phyloP scores from a whole-genome alignment of 768 basidiomycete genomes.

The Tulasnella sp. region DNA sequence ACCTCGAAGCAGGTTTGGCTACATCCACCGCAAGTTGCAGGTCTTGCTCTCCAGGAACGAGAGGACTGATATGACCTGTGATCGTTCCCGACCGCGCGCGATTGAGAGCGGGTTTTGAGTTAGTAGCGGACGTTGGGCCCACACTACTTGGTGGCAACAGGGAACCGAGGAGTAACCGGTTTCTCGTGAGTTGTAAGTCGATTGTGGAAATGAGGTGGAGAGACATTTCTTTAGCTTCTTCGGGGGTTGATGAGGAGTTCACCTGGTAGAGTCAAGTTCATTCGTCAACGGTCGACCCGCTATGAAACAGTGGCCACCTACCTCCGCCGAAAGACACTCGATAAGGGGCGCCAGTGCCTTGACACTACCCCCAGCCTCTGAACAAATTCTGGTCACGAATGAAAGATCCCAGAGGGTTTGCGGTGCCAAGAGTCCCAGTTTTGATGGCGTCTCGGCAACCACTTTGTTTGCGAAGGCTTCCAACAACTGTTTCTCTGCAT shows the following conservation, averaged over 20 bases:
- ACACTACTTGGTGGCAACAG: slow-evolving; percentile 19
- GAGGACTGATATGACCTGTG: slow-evolving; percentile 50
- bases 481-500: slow-evolving; percentile 29
- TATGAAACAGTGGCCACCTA: not conserved
- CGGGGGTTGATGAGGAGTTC: not conserved
- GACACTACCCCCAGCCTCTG: slow-evolving; percentile 20
- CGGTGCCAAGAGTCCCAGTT: slow-evolving; percentile 20
- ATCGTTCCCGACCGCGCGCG: slow-evolving; percentile 40
- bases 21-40: slow-evolving; percentile 51
- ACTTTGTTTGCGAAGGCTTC: slow-evolving; percentile 25
- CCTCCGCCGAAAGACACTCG: not conserved
- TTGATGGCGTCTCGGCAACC: not conserved
- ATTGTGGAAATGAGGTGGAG: slow-evolving; percentile 5
- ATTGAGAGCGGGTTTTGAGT: not conserved
- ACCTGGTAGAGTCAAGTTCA: not conserved
- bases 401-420: slow-evolving; percentile 25
- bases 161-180: slow-evolving; percentile 13
- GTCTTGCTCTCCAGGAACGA: slow-evolving; percentile 39
- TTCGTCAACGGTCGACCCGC: not conserved
- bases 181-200: slow-evolving; percentile 9
- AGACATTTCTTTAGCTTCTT: not conserved
- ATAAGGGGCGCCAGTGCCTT: not conserved
- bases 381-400: slow-evolving; percentile 27
- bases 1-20: slow-evolving; percentile 60
- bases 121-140: not conserved